These are phyloP conservation scores for Zea luxurians DNA, from an alignment of 176 grass and related monocot species.

Conservation along the genomic window DNA sequence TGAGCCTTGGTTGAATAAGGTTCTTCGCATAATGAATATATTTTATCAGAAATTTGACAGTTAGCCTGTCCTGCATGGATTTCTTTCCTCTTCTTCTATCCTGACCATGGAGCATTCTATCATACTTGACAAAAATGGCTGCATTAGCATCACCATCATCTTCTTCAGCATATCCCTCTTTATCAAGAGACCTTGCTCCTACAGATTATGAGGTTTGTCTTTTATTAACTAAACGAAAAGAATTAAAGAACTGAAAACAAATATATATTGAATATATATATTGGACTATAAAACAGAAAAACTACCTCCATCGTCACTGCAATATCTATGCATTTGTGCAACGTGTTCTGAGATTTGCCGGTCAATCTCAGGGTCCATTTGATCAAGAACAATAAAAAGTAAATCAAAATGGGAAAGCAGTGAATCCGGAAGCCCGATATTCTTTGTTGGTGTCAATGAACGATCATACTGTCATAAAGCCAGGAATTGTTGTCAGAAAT, in stretches of 20 bases:
- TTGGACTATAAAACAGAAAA: conserved; percentile 9
- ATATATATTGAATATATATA: conserved; percentile 12
- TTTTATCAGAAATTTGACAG: conserved; percentile 93
- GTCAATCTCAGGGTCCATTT: conserved; percentile 99
- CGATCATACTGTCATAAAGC: conserved; percentile 75
- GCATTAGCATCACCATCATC: too few species aligned
- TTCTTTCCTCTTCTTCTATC: conserved; percentile 80
- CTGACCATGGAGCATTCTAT: too few species aligned
- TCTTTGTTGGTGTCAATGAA: conserved; percentile 93
- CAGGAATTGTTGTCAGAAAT: conserved; percentile 39
- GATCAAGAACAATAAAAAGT: conserved; percentile 97
- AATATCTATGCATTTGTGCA: conserved; percentile 94
- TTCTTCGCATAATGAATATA: conserved; percentile 98
- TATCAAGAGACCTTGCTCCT: too few species aligned
- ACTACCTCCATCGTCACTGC: conserved; percentile 83
- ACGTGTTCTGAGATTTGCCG: conserved; percentile 96
- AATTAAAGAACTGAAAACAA: conserved; percentile 7
- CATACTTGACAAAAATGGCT: too few species aligned
- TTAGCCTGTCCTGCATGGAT: conserved; percentile 74
- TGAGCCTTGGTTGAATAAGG: too few species aligned
- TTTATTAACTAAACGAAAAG: conserved; percentile 34
- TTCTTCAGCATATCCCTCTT: too few species aligned
- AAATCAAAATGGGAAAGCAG: conserved; percentile 97
- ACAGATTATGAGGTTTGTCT: too few species aligned
- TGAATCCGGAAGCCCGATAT: conserved; percentile 96